These are phyloP conservation scores for Choanephora cucurbitarum DNA, from an alignment of 371 early-diverging fungal species.

Conservation along the genomic window DNA sequence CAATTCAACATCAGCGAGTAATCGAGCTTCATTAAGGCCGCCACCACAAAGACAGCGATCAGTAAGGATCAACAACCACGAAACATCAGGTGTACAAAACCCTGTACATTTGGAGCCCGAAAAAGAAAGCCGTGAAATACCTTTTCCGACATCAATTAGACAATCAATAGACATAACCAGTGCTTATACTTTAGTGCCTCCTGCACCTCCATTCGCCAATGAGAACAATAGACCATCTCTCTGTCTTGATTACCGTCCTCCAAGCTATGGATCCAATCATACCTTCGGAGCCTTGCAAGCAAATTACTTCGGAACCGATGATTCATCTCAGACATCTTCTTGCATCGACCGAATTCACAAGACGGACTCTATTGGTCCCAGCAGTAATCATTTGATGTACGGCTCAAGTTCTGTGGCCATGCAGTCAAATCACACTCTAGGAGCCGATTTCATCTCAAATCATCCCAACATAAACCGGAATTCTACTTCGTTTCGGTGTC, in stretches of 20 bases:
- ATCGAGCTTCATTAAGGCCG: background rate
- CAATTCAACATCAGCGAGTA: background rate
- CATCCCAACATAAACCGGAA: background rate
- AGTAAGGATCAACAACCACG: background rate
- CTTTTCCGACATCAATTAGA: too few relatives aligned
- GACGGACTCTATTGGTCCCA: background rate
- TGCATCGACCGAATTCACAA: conserved; percentile 4
- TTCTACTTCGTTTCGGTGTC: background rate
- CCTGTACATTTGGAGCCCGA: background rate
- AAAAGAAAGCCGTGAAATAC: background rate
- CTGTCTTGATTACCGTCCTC: conserved; percentile 7
- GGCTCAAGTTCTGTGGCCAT: background rate
- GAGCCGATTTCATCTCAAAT: background rate
- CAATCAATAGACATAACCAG: conserved; percentile 5
- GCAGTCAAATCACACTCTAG: conserved; percentile 20
- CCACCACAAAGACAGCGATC: conserved; percentile 3
- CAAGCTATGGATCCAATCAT: conserved; percentile 22
- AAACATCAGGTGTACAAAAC: background rate
- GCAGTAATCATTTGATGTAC: background rate
- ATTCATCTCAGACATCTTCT: conserved; percentile 6
- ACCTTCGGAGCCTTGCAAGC: conserved; percentile 19
- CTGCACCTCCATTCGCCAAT: conserved; percentile 17
- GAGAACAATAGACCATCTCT: background rate
- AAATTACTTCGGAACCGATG: conserved; percentile 8
- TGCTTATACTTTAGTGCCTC: conserved; percentile 6